Percentiles rank a stretch among this genome's conserved stretches.
Conservation (phyloP, 345 rosid genomes). For the Garcia nutans region DNA sequence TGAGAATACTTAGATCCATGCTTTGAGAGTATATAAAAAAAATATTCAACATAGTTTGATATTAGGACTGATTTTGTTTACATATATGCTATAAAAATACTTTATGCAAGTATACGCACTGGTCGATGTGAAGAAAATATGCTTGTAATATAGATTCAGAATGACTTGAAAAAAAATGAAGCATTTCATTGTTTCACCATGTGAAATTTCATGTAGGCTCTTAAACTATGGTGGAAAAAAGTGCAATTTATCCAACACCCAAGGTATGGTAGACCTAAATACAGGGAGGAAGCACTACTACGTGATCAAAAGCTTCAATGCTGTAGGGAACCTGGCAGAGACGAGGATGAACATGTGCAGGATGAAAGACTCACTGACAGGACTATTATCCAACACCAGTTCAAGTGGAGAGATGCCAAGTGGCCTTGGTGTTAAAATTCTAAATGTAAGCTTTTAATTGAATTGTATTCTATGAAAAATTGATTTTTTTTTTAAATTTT, state of each 20-base stretch:
- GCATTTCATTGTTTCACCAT: neutral
- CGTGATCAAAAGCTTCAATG: constrained; percentile 57
- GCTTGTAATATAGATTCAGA: constrained; percentile 2
- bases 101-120: neutral
- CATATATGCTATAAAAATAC: neutral
- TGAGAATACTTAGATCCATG: too few species aligned
- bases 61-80: neutral
- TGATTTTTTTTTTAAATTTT: neutral
- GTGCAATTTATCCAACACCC: constrained; percentile 78
- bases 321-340: constrained; percentile 27
- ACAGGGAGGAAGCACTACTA: constrained; percentile 55
- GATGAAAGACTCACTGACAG: constrained; percentile 23
- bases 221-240: constrained; percentile 85
- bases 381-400: constrained; percentile 36
- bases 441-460: neutral
- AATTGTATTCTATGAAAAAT: neutral
- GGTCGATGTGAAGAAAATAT: neutral
- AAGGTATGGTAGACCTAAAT: constrained; percentile 54
- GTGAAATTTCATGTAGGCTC: constrained; percentile 56
- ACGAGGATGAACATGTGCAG: constrained; percentile 16
- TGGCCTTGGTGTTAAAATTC: constrained; percentile 84
- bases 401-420: constrained; percentile 86
- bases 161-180: neutral
- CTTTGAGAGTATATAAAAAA: neutral
- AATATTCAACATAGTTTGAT: neutral